Conservation (phyloP, 495 filamentous ascomycete species). For the Talaromyces wortmannii region DNA sequence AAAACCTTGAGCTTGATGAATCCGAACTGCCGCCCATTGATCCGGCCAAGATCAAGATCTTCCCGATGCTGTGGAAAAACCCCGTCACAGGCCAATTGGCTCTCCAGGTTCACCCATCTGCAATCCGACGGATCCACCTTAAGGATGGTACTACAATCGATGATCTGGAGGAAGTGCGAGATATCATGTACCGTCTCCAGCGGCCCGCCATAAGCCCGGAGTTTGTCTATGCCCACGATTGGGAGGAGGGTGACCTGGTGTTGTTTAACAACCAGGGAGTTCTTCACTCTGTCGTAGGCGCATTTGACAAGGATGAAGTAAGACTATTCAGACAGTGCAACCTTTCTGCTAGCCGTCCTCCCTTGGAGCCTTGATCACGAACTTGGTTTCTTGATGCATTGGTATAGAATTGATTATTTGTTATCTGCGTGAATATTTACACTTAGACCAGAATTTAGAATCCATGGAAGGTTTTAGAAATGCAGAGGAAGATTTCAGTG, state of each 20-base stretch:
- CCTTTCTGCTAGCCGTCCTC: slow-evolving; percentile 52
- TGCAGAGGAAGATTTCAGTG: too few species aligned
- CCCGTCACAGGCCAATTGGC: slow-evolving; percentile 59
- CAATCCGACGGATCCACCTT: slow-evolving; percentile 56
- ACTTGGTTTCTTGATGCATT: background rate
- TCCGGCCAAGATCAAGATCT: slow-evolving; percentile 54
- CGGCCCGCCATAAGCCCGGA: slow-evolving; percentile 62
- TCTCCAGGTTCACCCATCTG: slow-evolving; percentile 64
- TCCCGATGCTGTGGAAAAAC: slow-evolving; percentile 69
- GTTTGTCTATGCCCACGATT: slow-evolving; percentile 66
- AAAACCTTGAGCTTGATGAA: slow-evolving; percentile 47
- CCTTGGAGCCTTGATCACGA: slow-evolving; percentile 31
- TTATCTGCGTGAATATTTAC: too few species aligned
- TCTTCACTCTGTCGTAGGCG: slow-evolving; percentile 65
- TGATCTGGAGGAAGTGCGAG: slow-evolving; percentile 56
- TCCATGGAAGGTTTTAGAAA: too few species aligned
- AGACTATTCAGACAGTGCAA: slow-evolving; percentile 72
- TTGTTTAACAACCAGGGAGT: slow-evolving; percentile 69
- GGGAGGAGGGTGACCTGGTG: slow-evolving; percentile 66
- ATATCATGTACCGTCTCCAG: slow-evolving; percentile 60
- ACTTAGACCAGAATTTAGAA: too few species aligned
- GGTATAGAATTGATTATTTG: background rate
- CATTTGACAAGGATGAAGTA: slow-evolving; percentile 63
- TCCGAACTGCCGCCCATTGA: slow-evolving; percentile 57
- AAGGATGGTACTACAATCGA: slow-evolving; percentile 58